These are phyloP conservation scores for Haberlea rhodopensis DNA, from an alignment of 257 asterid species.

Conservation along the genomic window DNA sequence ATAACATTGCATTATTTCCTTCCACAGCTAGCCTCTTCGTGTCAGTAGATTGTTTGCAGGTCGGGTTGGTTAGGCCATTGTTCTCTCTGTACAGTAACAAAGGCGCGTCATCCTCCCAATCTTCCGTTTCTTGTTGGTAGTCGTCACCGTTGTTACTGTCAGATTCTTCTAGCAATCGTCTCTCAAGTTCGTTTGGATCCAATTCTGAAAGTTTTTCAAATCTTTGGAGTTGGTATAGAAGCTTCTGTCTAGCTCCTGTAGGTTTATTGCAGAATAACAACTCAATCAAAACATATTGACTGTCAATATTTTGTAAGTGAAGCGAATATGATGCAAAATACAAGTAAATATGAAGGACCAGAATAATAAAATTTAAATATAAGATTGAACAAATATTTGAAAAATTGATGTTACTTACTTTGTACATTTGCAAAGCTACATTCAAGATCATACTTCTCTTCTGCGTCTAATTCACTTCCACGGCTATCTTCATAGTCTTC, in stretches of 20 bases:
- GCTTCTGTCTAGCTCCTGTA: constrained; percentile 79
- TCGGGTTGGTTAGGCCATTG: constrained; percentile 25
- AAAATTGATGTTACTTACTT: constrained; percentile 46
- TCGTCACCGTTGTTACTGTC: constrained; percentile 30
- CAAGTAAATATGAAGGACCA: not conserved
- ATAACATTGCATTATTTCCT: constrained; percentile 35
- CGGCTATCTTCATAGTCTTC: constrained; percentile 51
- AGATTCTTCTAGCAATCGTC: constrained; percentile 53
- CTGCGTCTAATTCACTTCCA: constrained; percentile 31
- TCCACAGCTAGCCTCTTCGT: constrained; percentile 56
- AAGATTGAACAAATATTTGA: constrained; percentile 1
- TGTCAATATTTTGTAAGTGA: not conserved
- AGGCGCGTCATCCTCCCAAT: constrained; percentile 22
- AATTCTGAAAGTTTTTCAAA: constrained; percentile 75
- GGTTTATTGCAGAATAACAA: not conserved
- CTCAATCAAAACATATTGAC: constrained; percentile 6
- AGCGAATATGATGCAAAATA: not conserved
- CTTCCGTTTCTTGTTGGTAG: constrained; percentile 24
- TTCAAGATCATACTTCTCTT: constrained; percentile 45
- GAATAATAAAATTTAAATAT: not conserved
- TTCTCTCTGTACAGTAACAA: constrained; percentile 24
- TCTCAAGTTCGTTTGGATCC: constrained; percentile 81
- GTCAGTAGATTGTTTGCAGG: constrained; percentile 28
- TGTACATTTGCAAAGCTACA: constrained; percentile 69
- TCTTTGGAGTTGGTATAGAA: constrained; percentile 62